Evolutionary conservation across 306 rosid species (phyloP).

Genomic region (Gastrolobium villosum): DNA sequence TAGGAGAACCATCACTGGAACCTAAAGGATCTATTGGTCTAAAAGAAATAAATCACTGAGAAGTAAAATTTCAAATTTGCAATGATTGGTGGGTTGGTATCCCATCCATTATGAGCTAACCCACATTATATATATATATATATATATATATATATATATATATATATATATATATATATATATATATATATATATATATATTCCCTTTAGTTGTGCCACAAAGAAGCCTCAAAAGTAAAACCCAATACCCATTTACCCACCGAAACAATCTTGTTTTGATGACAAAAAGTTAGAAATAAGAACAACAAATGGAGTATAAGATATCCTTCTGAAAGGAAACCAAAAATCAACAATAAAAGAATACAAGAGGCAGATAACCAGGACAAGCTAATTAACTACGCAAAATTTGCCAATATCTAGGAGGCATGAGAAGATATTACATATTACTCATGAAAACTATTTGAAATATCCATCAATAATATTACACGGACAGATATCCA

Average conservation of each 20-base stretch:
- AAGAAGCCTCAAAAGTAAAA: conserved; percentile 10
- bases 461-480: conserved; percentile 15
- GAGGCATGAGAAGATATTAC: conserved; percentile 26
- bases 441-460: conserved; percentile 12
- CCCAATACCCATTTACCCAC: background rate
- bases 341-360: background rate
- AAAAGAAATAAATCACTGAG: conserved; percentile 8
- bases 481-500: conserved; percentile 23
- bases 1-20: conserved; percentile 15
- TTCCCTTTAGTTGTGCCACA: background rate
- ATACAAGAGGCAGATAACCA: background rate
- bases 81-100: background rate
- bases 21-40: conserved; percentile 2
- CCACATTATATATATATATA: background rate
- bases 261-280: background rate
- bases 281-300: conserved; percentile 14
- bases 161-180: no score
- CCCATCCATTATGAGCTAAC: conserved; percentile 21
- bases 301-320: background rate
- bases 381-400: conserved; percentile 6
- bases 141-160: no score
- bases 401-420: background rate
- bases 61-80: conserved; percentile 11
- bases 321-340: background rate
- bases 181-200: no score